Evolutionary conservation across 257 asterid species (phyloP).

Genomic region (Solanum pinnatisectum): DNA sequence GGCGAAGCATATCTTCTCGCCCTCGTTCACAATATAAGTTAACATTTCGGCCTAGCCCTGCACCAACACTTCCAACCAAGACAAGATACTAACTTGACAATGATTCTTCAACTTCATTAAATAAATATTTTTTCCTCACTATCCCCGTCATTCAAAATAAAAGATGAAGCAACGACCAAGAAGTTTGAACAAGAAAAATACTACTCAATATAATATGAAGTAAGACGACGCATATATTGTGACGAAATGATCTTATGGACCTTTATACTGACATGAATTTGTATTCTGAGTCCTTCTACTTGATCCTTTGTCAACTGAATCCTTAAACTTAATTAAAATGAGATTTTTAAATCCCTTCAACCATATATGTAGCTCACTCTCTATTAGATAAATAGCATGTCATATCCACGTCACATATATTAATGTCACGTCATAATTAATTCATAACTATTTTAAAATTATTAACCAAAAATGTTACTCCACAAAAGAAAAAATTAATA

Average conservation of each 20-base stretch:
- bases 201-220: background rate
- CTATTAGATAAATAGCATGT: too few relatives aligned
- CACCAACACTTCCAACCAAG: background rate
- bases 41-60: background rate
- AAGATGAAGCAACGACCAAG: background rate
- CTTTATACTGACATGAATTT: too few relatives aligned
- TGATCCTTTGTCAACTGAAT: too few relatives aligned
- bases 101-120: background rate
- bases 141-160: background rate
- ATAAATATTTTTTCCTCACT: background rate
- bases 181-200: background rate
- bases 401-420: too few relatives aligned
- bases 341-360: too few relatives aligned
- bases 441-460: too few relatives aligned
- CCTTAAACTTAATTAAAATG: too few relatives aligned
- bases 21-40: background rate
- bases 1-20: background rate
- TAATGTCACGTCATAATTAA: too few relatives aligned
- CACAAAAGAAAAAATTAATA: too few relatives aligned
- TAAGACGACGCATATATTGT: background rate
- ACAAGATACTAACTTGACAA: background rate
- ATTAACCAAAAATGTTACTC: too few relatives aligned
- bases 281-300: rapidly evolving
- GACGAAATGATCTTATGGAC: too few relatives aligned
- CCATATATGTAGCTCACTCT: too few relatives aligned